Percentiles rank a stretch among this genome's conserved stretches.
phyloP scores from a whole-genome alignment of 2,329 filamentous ascomycete species.

The Uncinocarpus reesii region DNA sequence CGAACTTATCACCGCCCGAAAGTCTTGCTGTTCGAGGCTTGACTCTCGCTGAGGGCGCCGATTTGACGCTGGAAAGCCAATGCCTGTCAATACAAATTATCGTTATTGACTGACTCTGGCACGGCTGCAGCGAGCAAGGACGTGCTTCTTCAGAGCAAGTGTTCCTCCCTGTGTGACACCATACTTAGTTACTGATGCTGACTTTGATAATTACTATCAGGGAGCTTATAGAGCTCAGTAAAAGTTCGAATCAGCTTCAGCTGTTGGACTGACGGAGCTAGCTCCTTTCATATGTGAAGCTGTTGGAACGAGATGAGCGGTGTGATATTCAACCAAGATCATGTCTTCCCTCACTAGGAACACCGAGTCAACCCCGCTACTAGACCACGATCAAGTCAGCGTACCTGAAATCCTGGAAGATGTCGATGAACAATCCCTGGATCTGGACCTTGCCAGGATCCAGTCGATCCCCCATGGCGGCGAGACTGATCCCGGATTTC shows the following conservation, averaged over 20 bases:
- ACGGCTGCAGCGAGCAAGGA: no score
- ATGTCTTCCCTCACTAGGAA: not conserved
- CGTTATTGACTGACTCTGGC: no score
- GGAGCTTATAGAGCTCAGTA: no score
- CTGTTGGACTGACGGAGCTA: no score
- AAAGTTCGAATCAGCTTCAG: no score
- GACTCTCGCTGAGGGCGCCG: not conserved
- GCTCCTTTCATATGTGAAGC: no score
- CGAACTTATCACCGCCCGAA: not conserved
- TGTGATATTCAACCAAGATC: no score
- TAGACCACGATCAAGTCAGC: not conserved
- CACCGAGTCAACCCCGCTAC: not conserved
- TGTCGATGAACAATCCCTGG: conserved; percentile 12
- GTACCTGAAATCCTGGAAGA: not conserved
- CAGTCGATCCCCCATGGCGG: conserved; percentile 14
- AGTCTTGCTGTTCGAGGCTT: not conserved
- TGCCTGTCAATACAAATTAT: no score
- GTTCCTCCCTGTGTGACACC: not conserved
- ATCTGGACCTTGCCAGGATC: conserved; percentile 11
- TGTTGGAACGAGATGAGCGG: no score
- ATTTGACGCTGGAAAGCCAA: no score
- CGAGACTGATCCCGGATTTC: conserved; percentile 12
- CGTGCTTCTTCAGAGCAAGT: not conserved
- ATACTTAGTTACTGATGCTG: not conserved
- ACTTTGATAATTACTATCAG: no score